These are phyloP conservation scores for Mycosarcoma mackinlayi DNA, from an alignment of 1,284 basidiomycete genomes.

Conservation along the genomic window DNA sequence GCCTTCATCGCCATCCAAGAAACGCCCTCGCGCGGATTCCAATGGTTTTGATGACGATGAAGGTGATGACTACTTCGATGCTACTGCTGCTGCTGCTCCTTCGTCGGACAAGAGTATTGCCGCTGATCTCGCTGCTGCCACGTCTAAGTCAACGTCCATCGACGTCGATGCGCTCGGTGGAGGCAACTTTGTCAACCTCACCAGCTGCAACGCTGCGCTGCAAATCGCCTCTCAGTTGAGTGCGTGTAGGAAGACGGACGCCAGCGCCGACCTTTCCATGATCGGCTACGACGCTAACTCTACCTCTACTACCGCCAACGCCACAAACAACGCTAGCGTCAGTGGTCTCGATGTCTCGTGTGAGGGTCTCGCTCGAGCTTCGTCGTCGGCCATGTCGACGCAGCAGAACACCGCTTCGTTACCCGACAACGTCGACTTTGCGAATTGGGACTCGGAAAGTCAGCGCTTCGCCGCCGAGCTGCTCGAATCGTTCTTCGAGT, in stretches of 20 bases:
- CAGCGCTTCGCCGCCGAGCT: conserved; percentile 34
- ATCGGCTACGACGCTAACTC: conserved; percentile 12
- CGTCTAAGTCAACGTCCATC: conserved; percentile 10
- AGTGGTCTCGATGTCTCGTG: conserved; percentile 32
- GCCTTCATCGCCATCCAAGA: conserved; percentile 28
- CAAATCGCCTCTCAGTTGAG: conserved; percentile 46
- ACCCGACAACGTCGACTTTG: conserved; percentile 34
- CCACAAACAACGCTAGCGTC: too few relatives aligned
- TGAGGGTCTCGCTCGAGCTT: conserved; percentile 37
- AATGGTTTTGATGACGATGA: conserved; percentile 16
- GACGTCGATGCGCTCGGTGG: conserved; percentile 27
- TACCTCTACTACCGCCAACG: conserved; percentile 2
- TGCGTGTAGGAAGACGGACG: conserved; percentile 12
- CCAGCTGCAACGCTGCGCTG: conserved; percentile 47
- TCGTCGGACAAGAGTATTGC: neutral
- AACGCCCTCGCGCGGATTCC: conserved; percentile 35
- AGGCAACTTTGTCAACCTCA: conserved; percentile 47
- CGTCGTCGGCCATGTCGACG: conserved; percentile 14
- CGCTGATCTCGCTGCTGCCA: neutral
- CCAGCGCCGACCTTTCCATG: conserved; percentile 15
- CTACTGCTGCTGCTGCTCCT: neutral
- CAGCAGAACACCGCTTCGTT: conserved; percentile 12
- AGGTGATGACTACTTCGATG: conserved; percentile 8
- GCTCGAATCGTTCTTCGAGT: conserved; percentile 49
- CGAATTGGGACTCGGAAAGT: conserved; percentile 33